These are phyloP conservation scores for Pleurotus platypus DNA, from an alignment of 768 basidiomycete genomes.

Conservation along the genomic window DNA sequence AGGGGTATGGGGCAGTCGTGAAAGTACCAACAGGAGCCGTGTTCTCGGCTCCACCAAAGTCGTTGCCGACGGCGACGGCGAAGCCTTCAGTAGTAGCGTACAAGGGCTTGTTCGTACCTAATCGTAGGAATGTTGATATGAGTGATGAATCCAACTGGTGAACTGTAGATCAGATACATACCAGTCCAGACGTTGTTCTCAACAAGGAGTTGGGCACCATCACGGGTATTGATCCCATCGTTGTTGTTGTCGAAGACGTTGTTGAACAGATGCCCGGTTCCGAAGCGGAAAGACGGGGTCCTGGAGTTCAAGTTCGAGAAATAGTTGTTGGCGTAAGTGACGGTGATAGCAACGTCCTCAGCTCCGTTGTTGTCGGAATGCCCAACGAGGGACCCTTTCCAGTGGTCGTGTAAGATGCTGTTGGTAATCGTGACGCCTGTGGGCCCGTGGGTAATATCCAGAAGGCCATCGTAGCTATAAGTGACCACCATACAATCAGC, in stretches of 20 bases:
- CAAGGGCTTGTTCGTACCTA: constrained; percentile 32
- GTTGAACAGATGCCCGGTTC: constrained; percentile 44
- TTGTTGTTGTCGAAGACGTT: constrained; percentile 39
- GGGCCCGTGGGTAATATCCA: constrained; percentile 42
- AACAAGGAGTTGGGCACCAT: constrained; percentile 36
- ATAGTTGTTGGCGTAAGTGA: constrained; percentile 15
- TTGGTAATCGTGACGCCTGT: constrained; percentile 39
- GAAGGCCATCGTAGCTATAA: constrained; percentile 40
- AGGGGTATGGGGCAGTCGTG: constrained; percentile 30
- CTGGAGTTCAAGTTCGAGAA: constrained; percentile 15
- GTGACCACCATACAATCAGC: background rate
- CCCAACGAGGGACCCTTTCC: constrained; percentile 41
- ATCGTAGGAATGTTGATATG: background rate
- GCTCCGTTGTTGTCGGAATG: constrained; percentile 40
- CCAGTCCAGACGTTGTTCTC: constrained; percentile 45
- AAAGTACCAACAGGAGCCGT: constrained; percentile 29
- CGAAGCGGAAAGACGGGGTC: constrained; percentile 43
- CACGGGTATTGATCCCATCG: constrained; percentile 12
- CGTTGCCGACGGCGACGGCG: constrained; percentile 35
- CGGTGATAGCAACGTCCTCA: constrained; percentile 23
- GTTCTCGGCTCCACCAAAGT: constrained; percentile 29
- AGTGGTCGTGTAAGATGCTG: constrained; percentile 40
- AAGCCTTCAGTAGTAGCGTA: constrained; percentile 36
- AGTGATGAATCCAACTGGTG: background rate
- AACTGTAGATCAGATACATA: constrained; percentile 7